A percentile compares a stretch with the other conserved stretches of the same genome.
phyloP scores from a whole-genome alignment of 148 eudicot genomes.

The Cornus controversa region DNA sequence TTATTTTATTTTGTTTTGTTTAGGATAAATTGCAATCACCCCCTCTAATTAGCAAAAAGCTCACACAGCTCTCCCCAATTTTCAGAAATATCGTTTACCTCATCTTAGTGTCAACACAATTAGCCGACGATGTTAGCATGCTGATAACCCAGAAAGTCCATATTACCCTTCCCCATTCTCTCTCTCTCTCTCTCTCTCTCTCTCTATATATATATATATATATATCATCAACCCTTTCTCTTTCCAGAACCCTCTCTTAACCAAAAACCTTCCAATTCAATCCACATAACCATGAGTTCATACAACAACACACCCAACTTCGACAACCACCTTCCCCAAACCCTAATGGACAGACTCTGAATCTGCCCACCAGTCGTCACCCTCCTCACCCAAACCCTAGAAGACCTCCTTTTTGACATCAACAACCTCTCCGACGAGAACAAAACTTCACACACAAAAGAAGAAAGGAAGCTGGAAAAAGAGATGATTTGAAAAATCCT shows the following conservation, averaged over 20 bases:
- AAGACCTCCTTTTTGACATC: conserved; percentile 64
- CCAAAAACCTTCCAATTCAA: background rate
- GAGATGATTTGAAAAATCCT: conserved; percentile 63
- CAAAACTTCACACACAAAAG: conserved; percentile 58
- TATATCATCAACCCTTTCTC: background rate
- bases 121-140: too few species aligned
- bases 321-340: conserved; percentile 84
- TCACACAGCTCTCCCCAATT: too few species aligned
- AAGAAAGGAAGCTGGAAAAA: conserved; percentile 79
- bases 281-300: conserved; percentile 35
- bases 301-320: conserved; percentile 61
- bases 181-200: too few species aligned
- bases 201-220: too few species aligned
- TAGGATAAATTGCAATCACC: too few species aligned
- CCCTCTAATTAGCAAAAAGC: too few species aligned
- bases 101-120: too few species aligned
- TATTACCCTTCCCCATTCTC: background rate
- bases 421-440: conserved; percentile 25
- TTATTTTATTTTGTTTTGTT: too few species aligned
- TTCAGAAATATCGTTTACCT: too few species aligned
- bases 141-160: too few species aligned
- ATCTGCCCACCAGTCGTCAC: conserved; percentile 38
- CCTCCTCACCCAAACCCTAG: conserved; percentile 62
- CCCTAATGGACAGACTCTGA: conserved; percentile 68
- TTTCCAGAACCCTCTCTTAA: background rate